Evolutionary conservation across 208 protist species (phyloP), one percentile per base, ranked within the genome.

Genomic region (Wallacemonas sp.): DNA sequence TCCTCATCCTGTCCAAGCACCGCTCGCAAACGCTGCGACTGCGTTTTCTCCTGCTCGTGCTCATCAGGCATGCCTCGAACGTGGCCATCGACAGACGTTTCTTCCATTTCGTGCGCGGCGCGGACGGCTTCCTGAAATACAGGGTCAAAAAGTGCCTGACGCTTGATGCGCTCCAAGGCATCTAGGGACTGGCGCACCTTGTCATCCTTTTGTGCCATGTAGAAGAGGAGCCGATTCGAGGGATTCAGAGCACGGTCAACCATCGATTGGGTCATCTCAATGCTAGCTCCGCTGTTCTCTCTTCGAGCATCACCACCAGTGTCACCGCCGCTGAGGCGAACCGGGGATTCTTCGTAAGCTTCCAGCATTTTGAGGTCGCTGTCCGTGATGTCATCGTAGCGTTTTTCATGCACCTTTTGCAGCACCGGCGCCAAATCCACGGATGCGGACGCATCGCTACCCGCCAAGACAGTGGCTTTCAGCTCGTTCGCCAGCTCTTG

Each of bases 41-140:
- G 22, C 12, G 33, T 22, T 8, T 33, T 52, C 18, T 32, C 46
- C 12, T 23, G 20, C 4, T 39, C 33, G 20, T 1, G 11, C 2
- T 29, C 41, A 32, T 36, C 59, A 12, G 44, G 26, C 39, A 16
- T 46, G 32, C 65, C 77, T 16, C 78, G 61, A n/a, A 83, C 38
- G 64, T 84, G 67, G 16, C 65, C 48, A 7, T 69, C 68, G 2
- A 84, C 70, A 14, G 78, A 80, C 1, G 69, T 36, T 48, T 83
- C 84, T 39, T 92, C 84, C 41, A 84, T 64, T 1, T 55, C 39
- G 57, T 91, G 82, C 1, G 84, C 83, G 16, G 82, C 67, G 28
- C 74, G 64, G 39, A 92, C 70, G 11, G 86, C 89, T 20, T 77
- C 80, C 61, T 95, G 89, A 70, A 95, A 95, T 5, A 77, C 48